Conservation (phyloP, 1,284 basidiomycete genomes). For the Heterobasidion parviporum region DNA sequence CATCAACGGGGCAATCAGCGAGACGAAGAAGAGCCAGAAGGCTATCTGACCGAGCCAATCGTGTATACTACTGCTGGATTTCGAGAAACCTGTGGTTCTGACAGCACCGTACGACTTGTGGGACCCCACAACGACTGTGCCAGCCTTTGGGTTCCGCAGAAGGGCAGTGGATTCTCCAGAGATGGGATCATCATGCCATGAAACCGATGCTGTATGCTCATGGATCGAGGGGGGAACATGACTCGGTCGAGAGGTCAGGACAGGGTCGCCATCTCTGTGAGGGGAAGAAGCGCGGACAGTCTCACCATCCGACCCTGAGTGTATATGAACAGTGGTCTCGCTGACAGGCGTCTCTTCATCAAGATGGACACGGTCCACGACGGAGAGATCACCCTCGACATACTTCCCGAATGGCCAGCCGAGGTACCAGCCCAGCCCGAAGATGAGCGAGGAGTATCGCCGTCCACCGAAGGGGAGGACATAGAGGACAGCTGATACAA, state of each 20-base stretch:
- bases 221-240: constrained; percentile 3
- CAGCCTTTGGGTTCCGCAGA: constrained; percentile 16
- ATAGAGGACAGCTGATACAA: constrained; percentile 63
- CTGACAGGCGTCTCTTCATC: constrained; percentile 34
- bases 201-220: constrained; percentile 21
- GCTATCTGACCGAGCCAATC: constrained; percentile 53
- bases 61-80: constrained; percentile 29
- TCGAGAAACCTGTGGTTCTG: constrained; percentile 11
- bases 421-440: constrained; percentile 93
- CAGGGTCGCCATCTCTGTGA: background rate
- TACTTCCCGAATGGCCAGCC: constrained; percentile 99
- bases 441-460: constrained; percentile 82
- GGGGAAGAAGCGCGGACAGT: constrained; percentile 8
- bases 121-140: constrained; percentile 24
- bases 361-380: constrained; percentile 24
- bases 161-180: constrained; percentile 27
- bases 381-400: constrained; percentile 76
- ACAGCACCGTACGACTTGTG: constrained; percentile 63
- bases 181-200: constrained; percentile 19
- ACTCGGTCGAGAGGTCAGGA: background rate
- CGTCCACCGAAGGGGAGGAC: constrained; percentile 74
- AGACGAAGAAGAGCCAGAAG: constrained; percentile 75
- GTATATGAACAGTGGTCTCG: constrained; percentile 7
- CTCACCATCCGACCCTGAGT: constrained; percentile 8
- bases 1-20: constrained; percentile 85